phyloP scores from a whole-genome alignment of 108 stramenopile species.

The Seminavis robusta region DNA sequence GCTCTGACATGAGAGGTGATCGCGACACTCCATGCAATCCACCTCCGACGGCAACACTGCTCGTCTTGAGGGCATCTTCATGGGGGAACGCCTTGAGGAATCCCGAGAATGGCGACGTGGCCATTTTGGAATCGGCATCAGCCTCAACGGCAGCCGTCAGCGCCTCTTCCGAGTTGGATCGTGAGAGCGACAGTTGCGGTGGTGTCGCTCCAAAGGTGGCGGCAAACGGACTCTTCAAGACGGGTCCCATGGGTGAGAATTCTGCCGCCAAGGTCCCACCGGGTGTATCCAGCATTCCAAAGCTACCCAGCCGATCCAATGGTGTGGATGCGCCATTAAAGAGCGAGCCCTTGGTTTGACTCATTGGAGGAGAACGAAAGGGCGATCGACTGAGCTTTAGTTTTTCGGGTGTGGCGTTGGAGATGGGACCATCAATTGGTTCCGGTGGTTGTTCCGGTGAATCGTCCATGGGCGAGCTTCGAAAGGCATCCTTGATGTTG shows the following conservation, averaged over 20 bases:
- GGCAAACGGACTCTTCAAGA: too few relatives aligned
- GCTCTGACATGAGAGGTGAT: too few relatives aligned
- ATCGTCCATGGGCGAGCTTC: neutral
- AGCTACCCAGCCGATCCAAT: conserved; percentile 32
- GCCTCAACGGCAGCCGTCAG: too few relatives aligned
- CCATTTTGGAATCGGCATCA: too few relatives aligned
- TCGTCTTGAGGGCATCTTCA: neutral
- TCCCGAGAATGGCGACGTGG: conserved; percentile 1
- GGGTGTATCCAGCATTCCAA: conserved; percentile 46
- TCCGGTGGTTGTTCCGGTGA: neutral
- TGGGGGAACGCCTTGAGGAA: neutral
- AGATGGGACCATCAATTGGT: neutral
- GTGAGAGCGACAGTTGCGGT: too few relatives aligned
- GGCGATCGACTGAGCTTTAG: conserved; percentile 9
- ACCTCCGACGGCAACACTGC: conserved; percentile 9
- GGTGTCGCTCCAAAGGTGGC: too few relatives aligned
- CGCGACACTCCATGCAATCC: conserved; percentile 26
- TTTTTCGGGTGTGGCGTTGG: conserved; percentile 12
- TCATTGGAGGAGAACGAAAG: conserved; percentile 23
- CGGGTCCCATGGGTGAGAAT: conserved; percentile 40
- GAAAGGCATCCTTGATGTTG: neutral
- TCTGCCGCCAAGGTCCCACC: conserved; percentile 14
- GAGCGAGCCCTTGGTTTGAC: neutral
- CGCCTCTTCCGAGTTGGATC: too few relatives aligned
- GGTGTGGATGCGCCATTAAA: neutral